Evolutionary conservation across 2,329 filamentous ascomycete genomes (phyloP).

Genomic region (Zasmidium angulare): DNA sequence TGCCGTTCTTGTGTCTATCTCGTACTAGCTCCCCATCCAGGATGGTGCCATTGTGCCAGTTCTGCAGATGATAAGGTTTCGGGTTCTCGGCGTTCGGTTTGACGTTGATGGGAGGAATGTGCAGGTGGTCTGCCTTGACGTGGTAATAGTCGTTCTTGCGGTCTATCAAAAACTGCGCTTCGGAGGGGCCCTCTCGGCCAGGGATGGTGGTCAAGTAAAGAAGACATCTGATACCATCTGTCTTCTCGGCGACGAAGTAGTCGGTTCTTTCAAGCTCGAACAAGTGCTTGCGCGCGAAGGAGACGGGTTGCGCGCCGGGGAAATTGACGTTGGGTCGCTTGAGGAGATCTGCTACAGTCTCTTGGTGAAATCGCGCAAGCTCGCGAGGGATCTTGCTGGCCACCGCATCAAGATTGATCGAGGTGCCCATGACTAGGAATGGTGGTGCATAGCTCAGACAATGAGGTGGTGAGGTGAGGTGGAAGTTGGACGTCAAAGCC

Average conservation of each 20-base stretch:
- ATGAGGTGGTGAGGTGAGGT: not conserved
- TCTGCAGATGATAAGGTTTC: conserved; percentile 42
- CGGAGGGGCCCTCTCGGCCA: conserved; percentile 40
- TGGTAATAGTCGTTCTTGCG: conserved; percentile 97
- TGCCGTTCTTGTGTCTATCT: conserved; percentile 68
- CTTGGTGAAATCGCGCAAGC: conserved; percentile 28
- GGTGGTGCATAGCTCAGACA: not conserved
- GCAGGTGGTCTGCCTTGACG: conserved; percentile 66
- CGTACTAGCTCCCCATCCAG: conserved; percentile 92
- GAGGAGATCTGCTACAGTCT: conserved; percentile 57
- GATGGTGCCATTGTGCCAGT: conserved; percentile 77
- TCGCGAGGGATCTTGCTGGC: conserved; percentile 19
- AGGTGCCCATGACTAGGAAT: conserved; percentile 13
- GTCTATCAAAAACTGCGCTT: conserved; percentile 90
- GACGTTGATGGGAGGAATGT: conserved; percentile 72
- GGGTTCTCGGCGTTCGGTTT: conserved; percentile 2
- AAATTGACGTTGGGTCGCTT: conserved; percentile 68
- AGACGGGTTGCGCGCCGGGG: conserved; percentile 91
- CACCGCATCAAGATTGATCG: conserved; percentile 4
- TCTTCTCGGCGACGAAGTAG: conserved; percentile 98
- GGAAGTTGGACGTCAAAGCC: not conserved
- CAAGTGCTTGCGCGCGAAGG: conserved; percentile 79
- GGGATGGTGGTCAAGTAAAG: conserved; percentile 74
- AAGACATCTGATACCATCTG: conserved; percentile 93
- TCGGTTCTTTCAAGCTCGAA: conserved; percentile 78